phyloP scores from a whole-genome alignment of 495 filamentous ascomycete species.

The Aspergillus ostianus region DNA sequence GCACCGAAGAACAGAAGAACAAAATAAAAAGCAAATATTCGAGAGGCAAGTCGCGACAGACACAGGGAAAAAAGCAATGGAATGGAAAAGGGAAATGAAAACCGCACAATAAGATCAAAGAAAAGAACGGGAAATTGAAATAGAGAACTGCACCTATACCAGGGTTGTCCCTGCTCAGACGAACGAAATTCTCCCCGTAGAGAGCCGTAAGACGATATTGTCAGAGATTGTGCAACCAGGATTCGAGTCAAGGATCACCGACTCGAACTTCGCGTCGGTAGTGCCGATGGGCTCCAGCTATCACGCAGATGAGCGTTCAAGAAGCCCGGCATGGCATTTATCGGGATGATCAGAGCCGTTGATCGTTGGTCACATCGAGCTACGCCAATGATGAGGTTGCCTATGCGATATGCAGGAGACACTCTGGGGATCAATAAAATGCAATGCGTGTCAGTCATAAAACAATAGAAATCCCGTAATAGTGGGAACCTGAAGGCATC shows the following conservation, averaged over 20 bases:
- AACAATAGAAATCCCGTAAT: background rate
- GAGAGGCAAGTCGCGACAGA: background rate
- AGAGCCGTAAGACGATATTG: constrained; percentile 15
- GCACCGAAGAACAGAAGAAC: background rate
- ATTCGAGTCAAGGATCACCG: constrained; percentile 18
- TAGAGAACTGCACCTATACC: constrained; percentile 12
- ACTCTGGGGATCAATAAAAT: background rate
- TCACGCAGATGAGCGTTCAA: constrained; percentile 7
- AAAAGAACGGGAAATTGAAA: constrained; percentile 2
- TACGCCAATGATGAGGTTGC: background rate
- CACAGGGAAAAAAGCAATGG: constrained; percentile 1
- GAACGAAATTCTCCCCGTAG: constrained; percentile 12
- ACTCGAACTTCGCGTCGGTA: constrained; percentile 14
- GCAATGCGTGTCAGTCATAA: background rate
- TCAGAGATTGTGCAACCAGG: constrained; percentile 18
- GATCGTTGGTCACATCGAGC: constrained; percentile 20
- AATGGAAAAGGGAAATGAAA: background rate
- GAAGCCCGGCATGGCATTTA: constrained; percentile 7
- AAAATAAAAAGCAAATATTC: background rate
- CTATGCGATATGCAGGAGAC: background rate
- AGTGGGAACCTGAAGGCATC: constrained; percentile 4
- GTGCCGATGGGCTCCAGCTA: constrained; percentile 20
- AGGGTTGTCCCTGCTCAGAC: constrained; percentile 21
- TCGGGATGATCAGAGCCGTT: constrained; percentile 7
- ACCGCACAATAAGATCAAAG: constrained; percentile 3